Evolutionary conservation across 1,284 basidiomycete species (phyloP).

Genomic region (Tilletia caries): DNA sequence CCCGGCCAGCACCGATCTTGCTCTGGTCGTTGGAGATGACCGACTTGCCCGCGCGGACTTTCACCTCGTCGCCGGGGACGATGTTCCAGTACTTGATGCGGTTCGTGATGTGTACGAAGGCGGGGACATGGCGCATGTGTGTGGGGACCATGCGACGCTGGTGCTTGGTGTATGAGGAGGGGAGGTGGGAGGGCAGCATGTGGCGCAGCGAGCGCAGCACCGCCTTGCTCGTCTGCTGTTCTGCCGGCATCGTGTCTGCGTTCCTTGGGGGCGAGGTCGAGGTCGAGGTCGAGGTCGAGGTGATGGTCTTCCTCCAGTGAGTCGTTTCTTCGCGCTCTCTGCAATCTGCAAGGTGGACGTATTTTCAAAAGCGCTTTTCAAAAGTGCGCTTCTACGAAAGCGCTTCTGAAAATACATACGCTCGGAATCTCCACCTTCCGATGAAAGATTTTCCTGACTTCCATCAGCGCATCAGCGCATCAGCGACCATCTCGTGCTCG

Average conservation of each 20-base stretch:
- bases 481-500: neutral
- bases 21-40: conserved; percentile 31
- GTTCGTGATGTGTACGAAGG: conserved; percentile 54
- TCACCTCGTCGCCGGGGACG: conserved; percentile 53
- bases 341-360: too few species aligned
- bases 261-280: neutral
- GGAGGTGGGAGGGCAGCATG: conserved; percentile 33
- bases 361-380: too few species aligned
- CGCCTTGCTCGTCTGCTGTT: conserved; percentile 1
- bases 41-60: conserved; percentile 46
- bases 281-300: too few species aligned
- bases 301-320: too few species aligned
- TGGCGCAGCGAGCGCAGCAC: conserved; percentile 53
- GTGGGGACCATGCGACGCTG: conserved; percentile 45
- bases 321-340: too few species aligned
- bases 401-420: too few species aligned
- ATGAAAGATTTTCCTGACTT: too few species aligned
- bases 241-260: neutral
- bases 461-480: too few species aligned
- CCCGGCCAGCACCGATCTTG: conserved; percentile 13
- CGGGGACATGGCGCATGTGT: conserved; percentile 43
- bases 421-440: too few species aligned
- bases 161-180: conserved; percentile 45
- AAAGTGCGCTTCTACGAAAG: too few species aligned
- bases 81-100: conserved; percentile 56